phyloP scores from a whole-genome alignment of 306 rosid species.

The Spatholobus suberectus region DNA sequence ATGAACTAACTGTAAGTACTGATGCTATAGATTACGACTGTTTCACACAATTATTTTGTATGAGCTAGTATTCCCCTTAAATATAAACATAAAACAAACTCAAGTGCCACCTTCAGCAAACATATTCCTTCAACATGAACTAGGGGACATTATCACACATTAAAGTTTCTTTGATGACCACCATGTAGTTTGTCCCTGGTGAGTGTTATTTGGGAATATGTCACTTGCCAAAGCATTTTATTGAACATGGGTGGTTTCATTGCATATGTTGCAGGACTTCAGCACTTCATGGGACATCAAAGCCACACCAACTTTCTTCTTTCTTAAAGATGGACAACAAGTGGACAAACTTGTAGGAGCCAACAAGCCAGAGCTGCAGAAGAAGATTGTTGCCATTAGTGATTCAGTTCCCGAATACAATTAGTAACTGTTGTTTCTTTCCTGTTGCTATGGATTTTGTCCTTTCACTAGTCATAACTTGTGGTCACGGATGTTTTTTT shows the following conservation, averaged over 20 bases:
- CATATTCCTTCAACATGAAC: background rate
- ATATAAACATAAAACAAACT: background rate
- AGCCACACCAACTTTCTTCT: slow-evolving; percentile 98
- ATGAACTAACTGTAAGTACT: slow-evolving; percentile 86
- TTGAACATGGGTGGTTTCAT: slow-evolving; percentile 30
- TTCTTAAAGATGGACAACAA: slow-evolving; percentile 84
- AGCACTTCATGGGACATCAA: slow-evolving; percentile 96
- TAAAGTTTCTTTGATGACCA: slow-evolving; percentile 1
- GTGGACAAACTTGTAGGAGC: slow-evolving; percentile 98
- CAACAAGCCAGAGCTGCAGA: slow-evolving; percentile 88
- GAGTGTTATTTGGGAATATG: background rate
- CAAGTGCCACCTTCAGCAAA: background rate
- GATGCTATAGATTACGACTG: background rate
- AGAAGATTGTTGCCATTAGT: slow-evolving; percentile 62
- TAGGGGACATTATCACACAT: background rate
- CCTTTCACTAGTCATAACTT: background rate
- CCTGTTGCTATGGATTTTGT: background rate
- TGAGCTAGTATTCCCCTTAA: slow-evolving; percentile 11
- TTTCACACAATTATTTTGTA: slow-evolving; percentile 1
- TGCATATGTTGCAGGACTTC: slow-evolving; percentile 73
- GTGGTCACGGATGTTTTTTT: slow-evolving; percentile 23
- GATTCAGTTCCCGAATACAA: slow-evolving; percentile 50
- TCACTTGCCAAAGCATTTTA: background rate
- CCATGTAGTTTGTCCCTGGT: background rate
- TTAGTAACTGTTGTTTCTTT: slow-evolving; percentile 40